Base-by-base conservation (phyloP, 225 moss, liverwort and hornwort genomes). In the Sphagnum tenellum region DNA sequence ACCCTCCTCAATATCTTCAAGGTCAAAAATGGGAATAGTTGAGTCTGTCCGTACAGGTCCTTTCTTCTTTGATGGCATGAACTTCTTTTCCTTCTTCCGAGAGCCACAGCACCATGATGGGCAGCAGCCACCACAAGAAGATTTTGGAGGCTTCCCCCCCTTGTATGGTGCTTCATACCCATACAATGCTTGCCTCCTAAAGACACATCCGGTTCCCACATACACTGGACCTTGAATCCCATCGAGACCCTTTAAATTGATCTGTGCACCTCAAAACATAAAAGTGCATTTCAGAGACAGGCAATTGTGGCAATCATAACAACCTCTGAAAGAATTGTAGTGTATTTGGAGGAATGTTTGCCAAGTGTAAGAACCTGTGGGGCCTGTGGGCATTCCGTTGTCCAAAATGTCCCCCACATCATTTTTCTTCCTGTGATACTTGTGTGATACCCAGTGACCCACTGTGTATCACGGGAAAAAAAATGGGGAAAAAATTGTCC, bases 171-270 rank as follows among this genome's bases (percentile, higher is more conserved):
- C 89, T 60, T 92, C 86, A 46, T 79, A 91, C 0, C 95, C 95
- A 64, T 95, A 95, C 67, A 95, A 48, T 6, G 95, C 95, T 64
- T 74, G 74, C 48, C 95, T 84, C 66, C 76, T 86, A 66, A 95
- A 95, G 13, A 95, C 89, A 60, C 95, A 95, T 3, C 95, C 95
- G 49, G 95, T 95, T 51, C 95, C 95, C 76, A 95, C 95, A 75
- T 95, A 95, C 72, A 95, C 89, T 2, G 95, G 95, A 3, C 95
- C 95, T 88, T 95, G 95, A 1, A 95, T 76, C 2, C 95, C 95
- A 44, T 95, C 95, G 56, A 95, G 49, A 44, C 95, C 95, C 44
- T 95, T 95, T 89, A 95, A 86, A 61, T 92, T 95, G 62, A 94
- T 89, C 94, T 94, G 90, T 80, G 29, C 29, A 29, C 29, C 29